phyloP scores from a whole-genome alignment of 139 green algal genomes.

The Nannochloris sp. region DNA sequence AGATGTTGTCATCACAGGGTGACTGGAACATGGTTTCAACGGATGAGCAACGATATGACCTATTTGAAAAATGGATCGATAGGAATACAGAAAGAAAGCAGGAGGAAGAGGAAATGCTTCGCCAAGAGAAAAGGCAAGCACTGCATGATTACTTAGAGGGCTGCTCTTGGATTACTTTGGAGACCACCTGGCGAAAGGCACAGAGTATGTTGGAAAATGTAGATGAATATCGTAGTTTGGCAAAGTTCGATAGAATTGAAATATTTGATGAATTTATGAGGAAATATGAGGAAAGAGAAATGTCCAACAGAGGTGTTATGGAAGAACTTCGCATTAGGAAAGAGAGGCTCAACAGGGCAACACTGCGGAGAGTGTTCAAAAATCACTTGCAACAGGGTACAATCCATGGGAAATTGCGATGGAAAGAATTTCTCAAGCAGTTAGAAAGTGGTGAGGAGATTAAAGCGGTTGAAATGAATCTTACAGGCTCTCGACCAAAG shows the following conservation, averaged over 20 bases:
- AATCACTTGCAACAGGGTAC: not conserved
- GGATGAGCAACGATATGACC: slow-evolving; percentile 29
- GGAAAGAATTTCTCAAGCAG: not conserved
- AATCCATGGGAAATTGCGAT: not conserved
- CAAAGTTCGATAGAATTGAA: not conserved
- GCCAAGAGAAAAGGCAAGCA: not conserved
- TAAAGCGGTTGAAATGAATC: not conserved
- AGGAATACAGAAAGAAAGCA: slow-evolving; percentile 41
- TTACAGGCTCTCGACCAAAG: slow-evolving; percentile 1
- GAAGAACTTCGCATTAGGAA: not conserved
- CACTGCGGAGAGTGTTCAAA: not conserved
- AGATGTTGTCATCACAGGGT: slow-evolving; percentile 52
- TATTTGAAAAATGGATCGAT: slow-evolving; percentile 41
- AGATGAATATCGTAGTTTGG: not conserved
- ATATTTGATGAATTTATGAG: slow-evolving; percentile 6
- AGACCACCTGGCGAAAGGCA: not conserved
- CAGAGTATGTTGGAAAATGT: not conserved
- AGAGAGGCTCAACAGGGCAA: not conserved
- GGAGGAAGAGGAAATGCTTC: not conserved
- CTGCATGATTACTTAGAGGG: not conserved
- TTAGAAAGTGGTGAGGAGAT: not conserved
- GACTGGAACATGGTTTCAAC: slow-evolving; percentile 41
- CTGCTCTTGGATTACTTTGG: not conserved
- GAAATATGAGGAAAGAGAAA: not conserved
- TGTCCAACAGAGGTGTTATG: not conserved